Base-by-base conservation (phyloP, 163 green algal species). In the Smithsoniella earleae region DNA sequence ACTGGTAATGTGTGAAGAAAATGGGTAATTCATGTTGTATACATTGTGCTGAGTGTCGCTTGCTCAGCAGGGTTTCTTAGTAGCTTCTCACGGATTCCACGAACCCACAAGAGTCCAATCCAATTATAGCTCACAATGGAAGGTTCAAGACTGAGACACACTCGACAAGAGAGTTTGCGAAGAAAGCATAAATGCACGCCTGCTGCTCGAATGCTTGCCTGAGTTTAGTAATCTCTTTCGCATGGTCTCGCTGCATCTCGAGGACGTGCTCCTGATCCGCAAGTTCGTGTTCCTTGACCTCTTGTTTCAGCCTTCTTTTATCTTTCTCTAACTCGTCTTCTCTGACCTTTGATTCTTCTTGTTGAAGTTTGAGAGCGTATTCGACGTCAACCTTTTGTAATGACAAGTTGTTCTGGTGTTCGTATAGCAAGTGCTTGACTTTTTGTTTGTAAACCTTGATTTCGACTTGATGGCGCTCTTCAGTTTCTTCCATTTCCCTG, bases 361-460 rank as follows among this genome's bases (percentile, higher is more conserved):
- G 77, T 77, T 89, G 82, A 73, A 87, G 75, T 81, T 90, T 92
- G 3, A 92, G 76, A 46, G 84, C 82, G 76, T 87, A 66, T 79
- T 96, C 90, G 3, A 78, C 84, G 58, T 95, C 90, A 25, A 86
- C 81, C 76, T 94, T 96, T 45, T 95, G 87, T 25, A 81, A 86
- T 2, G 86, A 84, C 62, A 96, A 86, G 78, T 89, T 89, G 77
- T 91, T 90, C 66, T 95, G 86, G 73, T 97, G 90, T 83, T 96
- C 89, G 66, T 94, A 96, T 74, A 96, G 81, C 78, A 96, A 66
- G 76, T 96, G 91, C 85, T 96, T 96, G 18, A 96, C 90, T 76
- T 94, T 94, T 74, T 96, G 90, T 81, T 94, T 91, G 80, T 96
- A 95, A 16, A 95, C 84, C 82, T 95, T 94, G 74, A 95, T 87